Evolutionary conservation across 2,329 filamentous ascomycete genomes (phyloP), one percentile per base, ranked within the genome.

Genomic region (Gnomoniopsis sp.): DNA sequence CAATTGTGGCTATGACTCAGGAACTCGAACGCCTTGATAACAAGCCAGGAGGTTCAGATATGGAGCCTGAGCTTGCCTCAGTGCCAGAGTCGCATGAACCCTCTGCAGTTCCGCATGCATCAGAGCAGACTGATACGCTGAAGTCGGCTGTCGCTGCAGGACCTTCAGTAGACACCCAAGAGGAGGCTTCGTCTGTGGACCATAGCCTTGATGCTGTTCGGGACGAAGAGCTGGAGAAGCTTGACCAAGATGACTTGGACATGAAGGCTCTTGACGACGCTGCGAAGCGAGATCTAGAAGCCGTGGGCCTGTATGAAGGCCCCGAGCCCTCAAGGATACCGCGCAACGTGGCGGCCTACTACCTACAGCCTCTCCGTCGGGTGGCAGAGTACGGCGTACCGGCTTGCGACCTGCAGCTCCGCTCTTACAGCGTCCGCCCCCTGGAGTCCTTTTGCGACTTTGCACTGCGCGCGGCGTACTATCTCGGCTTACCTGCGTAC

Each of bases 391-490:
- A 90, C 70, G 91, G 91, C 53, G 84, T 96, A 38, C 92, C 92
- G 14, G 86, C 89, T 12, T 96, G 91, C 77, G 88, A 97, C 72
- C 86, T 99, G 36, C 95, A 99, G 72, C 79, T 99, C 51, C 91
- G 95, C 65, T 96, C 93, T 36, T 99, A 91, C 80, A 92, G 84
- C 68, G 80, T 93, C 38, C 91, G 92, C 60, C 95, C 96, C 66
- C 85, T 99, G 60, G 91, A 96, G 68, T 93, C 97, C 77, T 97
- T 96, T 71, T 83, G 88, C 74, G 95, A 99, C 77, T 98, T 99
- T 72, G 92, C 93, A 52, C 79, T 98, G 57, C 90, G 95, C 65
- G 93, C 93, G 3, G 95, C 95, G 57, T 99, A 98, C 77, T 99
- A 93, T 76, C 85, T 97, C 46, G 86, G 89, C 19, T 86, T 99